phyloP scores from a whole-genome alignment of 1,139 yeast species.

The Geotrichum restrictum region DNA sequence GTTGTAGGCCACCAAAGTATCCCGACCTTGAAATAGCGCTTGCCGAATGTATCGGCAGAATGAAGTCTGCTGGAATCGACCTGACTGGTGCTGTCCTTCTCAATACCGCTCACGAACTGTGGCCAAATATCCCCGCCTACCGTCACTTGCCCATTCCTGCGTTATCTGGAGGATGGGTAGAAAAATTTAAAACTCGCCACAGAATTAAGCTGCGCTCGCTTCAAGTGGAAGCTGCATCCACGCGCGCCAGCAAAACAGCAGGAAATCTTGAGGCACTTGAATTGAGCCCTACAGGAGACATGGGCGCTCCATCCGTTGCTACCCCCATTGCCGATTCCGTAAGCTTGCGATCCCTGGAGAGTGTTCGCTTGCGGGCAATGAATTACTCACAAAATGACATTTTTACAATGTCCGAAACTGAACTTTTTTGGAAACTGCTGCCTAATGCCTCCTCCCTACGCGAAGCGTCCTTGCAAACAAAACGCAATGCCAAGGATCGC shows the following conservation, averaged over 20 bases:
- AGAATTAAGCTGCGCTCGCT: constrained; percentile 17
- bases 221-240: constrained; percentile 22
- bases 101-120: constrained; percentile 18
- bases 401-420: constrained; percentile 20
- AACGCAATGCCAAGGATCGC: constrained; percentile 9
- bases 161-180: constrained; percentile 23
- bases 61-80: constrained; percentile 18
- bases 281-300: not conserved
- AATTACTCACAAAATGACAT: constrained; percentile 15
- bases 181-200: constrained; percentile 21
- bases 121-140: constrained; percentile 21
- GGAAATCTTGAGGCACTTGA: constrained; percentile 3
- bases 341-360: constrained; percentile 1
- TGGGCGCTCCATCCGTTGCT: not conserved
- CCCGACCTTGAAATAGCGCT: constrained; percentile 22
- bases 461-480: constrained; percentile 2
- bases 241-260: constrained; percentile 14
- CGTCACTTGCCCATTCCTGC: constrained; percentile 15
- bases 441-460: constrained; percentile 12
- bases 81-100: constrained; percentile 20
- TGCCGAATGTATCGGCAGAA: constrained; percentile 17
- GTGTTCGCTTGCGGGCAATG: constrained; percentile 1
- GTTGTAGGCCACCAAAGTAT: constrained; percentile 21
- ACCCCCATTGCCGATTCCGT: constrained; percentile 3
- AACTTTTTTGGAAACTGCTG: constrained; percentile 14